phyloP scores from a whole-genome alignment of 345 rosid species.

The Cardiospermum halicacabum region DNA sequence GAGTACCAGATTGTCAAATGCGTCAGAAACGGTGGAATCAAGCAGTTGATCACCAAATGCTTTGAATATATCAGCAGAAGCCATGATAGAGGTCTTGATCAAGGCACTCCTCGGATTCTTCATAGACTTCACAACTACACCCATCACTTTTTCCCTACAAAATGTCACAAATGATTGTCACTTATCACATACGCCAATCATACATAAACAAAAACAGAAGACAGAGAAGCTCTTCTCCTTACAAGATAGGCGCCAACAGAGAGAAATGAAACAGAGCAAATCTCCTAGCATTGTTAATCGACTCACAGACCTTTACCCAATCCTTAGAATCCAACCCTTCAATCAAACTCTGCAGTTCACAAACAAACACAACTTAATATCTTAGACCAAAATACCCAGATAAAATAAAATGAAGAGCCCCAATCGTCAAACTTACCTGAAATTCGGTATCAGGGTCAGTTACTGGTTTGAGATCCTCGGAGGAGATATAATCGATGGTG shows the following conservation, averaged over 20 bases:
- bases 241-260: slow-evolving; percentile 58
- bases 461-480: slow-evolving; percentile 51
- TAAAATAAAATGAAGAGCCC: no score
- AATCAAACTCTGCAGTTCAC: slow-evolving; percentile 35
- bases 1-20: slow-evolving; percentile 62
- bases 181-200: not conserved
- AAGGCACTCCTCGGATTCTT: slow-evolving; percentile 95
- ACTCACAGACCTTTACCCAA: slow-evolving; percentile 66
- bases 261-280: slow-evolving; percentile 61
- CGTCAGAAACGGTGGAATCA: slow-evolving; percentile 34
- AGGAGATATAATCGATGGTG: slow-evolving; percentile 55
- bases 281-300: slow-evolving; percentile 57
- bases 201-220: not conserved
- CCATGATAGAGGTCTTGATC: slow-evolving; percentile 90
- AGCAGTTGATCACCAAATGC: slow-evolving; percentile 65
- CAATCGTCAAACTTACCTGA: slow-evolving; percentile 42
- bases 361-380: not conserved
- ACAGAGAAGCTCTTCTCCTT: slow-evolving; percentile 5
- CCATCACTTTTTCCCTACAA: slow-evolving; percentile 66
- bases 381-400: not conserved
- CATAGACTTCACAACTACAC: slow-evolving; percentile 70
- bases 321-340: slow-evolving; percentile 74
- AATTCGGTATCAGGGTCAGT: slow-evolving; percentile 47
- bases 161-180: not conserved
- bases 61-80: slow-evolving; percentile 66